phyloP scores from a whole-genome alignment of 352 stramenopile genomes.

The Pythium apleroticum region DNA sequence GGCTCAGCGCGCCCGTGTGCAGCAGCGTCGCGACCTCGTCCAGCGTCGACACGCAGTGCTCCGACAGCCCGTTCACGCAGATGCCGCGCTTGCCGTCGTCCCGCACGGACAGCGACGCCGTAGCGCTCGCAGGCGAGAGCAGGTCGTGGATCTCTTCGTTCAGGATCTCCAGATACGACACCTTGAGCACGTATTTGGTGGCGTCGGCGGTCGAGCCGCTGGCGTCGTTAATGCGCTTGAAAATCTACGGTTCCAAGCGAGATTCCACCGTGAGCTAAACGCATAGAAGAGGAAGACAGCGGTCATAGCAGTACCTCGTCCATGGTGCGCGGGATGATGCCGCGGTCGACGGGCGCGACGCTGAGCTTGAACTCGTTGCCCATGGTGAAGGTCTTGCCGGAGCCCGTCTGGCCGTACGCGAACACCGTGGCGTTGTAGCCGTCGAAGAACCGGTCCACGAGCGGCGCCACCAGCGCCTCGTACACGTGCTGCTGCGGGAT shows the following conservation, averaged over 20 bases:
- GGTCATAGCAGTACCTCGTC: slow-evolving; percentile 38
- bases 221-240: slow-evolving; percentile 32
- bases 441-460: slow-evolving; percentile 89
- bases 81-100: slow-evolving; percentile 91
- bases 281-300: not conserved
- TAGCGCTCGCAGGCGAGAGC: slow-evolving; percentile 38
- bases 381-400: slow-evolving; percentile 93
- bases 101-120: slow-evolving; percentile 63
- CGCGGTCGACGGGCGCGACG: slow-evolving; percentile 34
- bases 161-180: slow-evolving; percentile 92
- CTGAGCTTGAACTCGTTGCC: slow-evolving; percentile 73
- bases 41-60: slow-evolving; percentile 65
- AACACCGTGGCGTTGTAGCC: slow-evolving; percentile 96
- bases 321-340: slow-evolving; percentile 85
- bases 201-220: slow-evolving; percentile 23
- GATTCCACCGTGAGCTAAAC: not conserved
- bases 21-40: slow-evolving; percentile 49
- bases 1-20: slow-evolving; percentile 40
- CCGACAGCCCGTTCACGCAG: slow-evolving; percentile 79
- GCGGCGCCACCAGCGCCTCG: slow-evolving; percentile 43
- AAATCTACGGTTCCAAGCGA: slow-evolving; percentile 38
- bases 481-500: slow-evolving; percentile 54
- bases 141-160: slow-evolving; percentile 97
- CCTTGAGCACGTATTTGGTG: slow-evolving; percentile 48
- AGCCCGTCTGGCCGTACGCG: slow-evolving; percentile 94